Conservation (phyloP, 768 basidiomycete species). For the Collybia mongolica region DNA sequence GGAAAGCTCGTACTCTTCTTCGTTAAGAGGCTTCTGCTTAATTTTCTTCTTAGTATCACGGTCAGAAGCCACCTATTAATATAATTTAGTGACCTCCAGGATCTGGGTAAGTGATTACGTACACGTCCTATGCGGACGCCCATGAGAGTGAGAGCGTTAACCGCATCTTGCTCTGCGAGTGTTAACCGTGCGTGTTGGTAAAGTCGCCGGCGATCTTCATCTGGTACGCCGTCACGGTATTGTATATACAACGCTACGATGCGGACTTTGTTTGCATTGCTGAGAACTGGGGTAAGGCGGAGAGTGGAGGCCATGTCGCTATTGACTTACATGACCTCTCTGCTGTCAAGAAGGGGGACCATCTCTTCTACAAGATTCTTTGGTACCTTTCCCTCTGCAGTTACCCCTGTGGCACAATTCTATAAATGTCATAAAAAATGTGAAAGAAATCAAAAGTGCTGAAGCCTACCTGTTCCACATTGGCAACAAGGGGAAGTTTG, state of each 20-base stretch:
- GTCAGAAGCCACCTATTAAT: slow-evolving; percentile 63
- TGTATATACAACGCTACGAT: slow-evolving; percentile 96
- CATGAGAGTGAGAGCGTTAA: slow-evolving; percentile 81
- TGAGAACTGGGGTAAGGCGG: slow-evolving; percentile 25
- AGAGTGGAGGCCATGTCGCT: not conserved
- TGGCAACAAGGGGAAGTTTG: slow-evolving; percentile 78
- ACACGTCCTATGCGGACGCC: slow-evolving; percentile 87
- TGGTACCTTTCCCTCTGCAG: slow-evolving; percentile 90
- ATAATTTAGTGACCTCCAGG: not conserved
- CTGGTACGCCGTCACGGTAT: slow-evolving; percentile 95
- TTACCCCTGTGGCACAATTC: slow-evolving; percentile 93
- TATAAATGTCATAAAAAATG: slow-evolving; percentile 27
- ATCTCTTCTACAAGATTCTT: slow-evolving; percentile 96
- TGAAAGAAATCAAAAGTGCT: slow-evolving; percentile 14
- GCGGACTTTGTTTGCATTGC: slow-evolving; percentile 90
- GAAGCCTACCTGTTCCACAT: slow-evolving; percentile 79
- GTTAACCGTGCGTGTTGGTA: slow-evolving; percentile 93
- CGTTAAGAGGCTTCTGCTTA: slow-evolving; percentile 70
- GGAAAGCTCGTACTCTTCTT: slow-evolving; percentile 97
- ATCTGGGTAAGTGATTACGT: slow-evolving; percentile 15
- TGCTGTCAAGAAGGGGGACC: slow-evolving; percentile 92
- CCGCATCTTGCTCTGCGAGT: slow-evolving; percentile 88
- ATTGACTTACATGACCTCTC: slow-evolving; percentile 69
- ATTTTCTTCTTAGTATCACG: slow-evolving; percentile 78
- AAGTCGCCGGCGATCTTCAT: slow-evolving; percentile 90